These are phyloP conservation scores for Bacterosira constricta DNA, from an alignment of 108 stramenopile species.

Conservation along the genomic window DNA sequence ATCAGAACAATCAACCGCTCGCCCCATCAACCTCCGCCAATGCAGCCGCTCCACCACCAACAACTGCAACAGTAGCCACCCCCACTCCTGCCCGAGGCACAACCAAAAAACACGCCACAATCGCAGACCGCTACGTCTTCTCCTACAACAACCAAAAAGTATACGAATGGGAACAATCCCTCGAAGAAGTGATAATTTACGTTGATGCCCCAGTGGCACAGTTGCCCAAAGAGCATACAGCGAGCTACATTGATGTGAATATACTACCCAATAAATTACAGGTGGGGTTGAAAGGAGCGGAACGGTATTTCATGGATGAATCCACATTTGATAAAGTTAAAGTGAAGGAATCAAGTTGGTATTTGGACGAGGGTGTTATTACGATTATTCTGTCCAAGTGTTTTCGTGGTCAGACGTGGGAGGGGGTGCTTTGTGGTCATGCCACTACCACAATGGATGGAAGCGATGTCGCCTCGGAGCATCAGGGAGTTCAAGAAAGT, in stretches of 20 bases:
- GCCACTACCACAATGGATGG: not conserved
- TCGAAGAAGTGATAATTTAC: slow-evolving; percentile 92
- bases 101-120: slow-evolving; percentile 52
- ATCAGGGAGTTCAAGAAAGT: slow-evolving; percentile 1
- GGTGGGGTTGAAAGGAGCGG: slow-evolving; percentile 64
- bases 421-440: slow-evolving; percentile 46
- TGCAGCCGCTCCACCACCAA: not conserved
- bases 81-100: slow-evolving; percentile 13
- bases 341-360: slow-evolving; percentile 76
- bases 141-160: slow-evolving; percentile 65
- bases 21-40: slow-evolving; percentile 8
- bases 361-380: slow-evolving; percentile 66
- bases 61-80: too few species aligned
- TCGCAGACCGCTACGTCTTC: slow-evolving; percentile 68
- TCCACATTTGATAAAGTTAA: slow-evolving; percentile 79
- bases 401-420: slow-evolving; percentile 76
- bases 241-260: slow-evolving; percentile 44
- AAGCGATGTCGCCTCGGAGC: not conserved
- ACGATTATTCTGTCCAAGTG: slow-evolving; percentile 75
- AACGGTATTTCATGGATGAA: slow-evolving; percentile 86
- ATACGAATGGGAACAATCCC: slow-evolving; percentile 97
- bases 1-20: not conserved
- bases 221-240: slow-evolving; percentile 32
- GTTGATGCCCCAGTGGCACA: slow-evolving; percentile 62
- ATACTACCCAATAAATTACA: slow-evolving; percentile 56